Base-by-base conservation (phyloP, 352 stramenopile species). In the Pythium sp. region DNA sequence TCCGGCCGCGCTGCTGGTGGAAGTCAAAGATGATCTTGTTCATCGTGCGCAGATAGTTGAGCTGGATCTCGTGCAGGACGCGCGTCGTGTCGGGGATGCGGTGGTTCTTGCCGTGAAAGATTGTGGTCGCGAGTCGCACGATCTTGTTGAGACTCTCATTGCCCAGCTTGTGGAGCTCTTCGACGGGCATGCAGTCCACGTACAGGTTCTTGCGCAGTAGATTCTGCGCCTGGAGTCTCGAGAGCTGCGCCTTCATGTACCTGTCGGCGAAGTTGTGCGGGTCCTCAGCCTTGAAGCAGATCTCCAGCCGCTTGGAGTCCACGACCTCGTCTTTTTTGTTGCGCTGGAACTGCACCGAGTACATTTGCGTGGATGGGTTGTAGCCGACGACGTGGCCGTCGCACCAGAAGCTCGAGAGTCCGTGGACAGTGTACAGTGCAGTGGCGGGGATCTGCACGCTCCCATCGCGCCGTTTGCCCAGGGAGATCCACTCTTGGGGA, bases 21-120 rank as follows among this genome's bases (percentile, higher is more conserved):
- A 76, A 88, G n/a, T 93, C 84, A 34, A 98, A 92, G 3, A 98
- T 79, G 36, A 98, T 93, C 62, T 86, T 87, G 76, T 96, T 97
- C 90, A 98, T 97, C 8, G 91, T 91, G 12, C 94, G 87, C 47
- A 97, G 70, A 71, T 96, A 98, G 60, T 97, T 92, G 0, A 97
- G 75, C 69, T 96, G 92, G 53, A 98, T 92, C 68, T 98, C 90
- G 24, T 94, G 79, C 14, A 97, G 62, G 15, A 98, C 74, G 0
- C 77, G 82, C 18, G 86, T 83, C 3, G 89, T 93, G 55, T 95
- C 87, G 2, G 87, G 87, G 26, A 91, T 81, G 0, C 82, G 80
- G 63, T 83, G 64, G 18, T 74, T 85, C 55, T 92, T 93, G 22
- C 81, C 73, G n/a, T 90, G 81, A 67, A 94, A 93, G 12, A 86